phyloP scores from a whole-genome alignment of 768 basidiomycete species.

The Lactarius sanguifluus region DNA sequence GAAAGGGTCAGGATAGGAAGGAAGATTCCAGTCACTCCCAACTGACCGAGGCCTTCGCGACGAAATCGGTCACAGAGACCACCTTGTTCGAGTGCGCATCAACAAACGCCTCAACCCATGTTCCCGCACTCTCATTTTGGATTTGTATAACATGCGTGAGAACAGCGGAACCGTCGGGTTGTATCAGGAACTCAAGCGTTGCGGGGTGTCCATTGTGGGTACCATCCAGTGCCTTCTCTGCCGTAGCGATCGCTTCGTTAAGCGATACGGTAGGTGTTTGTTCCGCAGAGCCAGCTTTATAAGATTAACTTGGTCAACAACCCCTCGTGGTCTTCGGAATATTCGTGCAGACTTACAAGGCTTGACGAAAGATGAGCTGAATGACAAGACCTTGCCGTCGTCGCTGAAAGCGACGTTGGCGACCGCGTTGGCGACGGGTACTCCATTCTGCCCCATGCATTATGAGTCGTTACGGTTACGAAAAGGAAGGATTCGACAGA shows the following conservation, averaged over 20 bases:
- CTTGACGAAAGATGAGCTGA: constrained; percentile 49
- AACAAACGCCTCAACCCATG: constrained; percentile 59
- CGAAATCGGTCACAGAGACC: constrained; percentile 53
- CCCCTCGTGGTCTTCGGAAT: not conserved
- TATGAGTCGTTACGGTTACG: not conserved
- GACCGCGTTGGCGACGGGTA: constrained; percentile 43
- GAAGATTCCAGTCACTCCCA: not conserved
- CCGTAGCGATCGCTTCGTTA: constrained; percentile 39
- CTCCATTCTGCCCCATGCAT: constrained; percentile 34
- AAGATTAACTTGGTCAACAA: not conserved
- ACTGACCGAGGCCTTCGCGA: constrained; percentile 44
- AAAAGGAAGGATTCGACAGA: constrained; percentile 13
- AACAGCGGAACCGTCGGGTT: constrained; percentile 40
- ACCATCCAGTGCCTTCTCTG: constrained; percentile 41
- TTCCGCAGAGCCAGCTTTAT: constrained; percentile 30
- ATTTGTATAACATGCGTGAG: constrained; percentile 47
- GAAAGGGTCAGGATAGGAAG: not conserved
- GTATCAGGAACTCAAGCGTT: constrained; percentile 44
- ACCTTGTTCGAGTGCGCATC: constrained; percentile 56
- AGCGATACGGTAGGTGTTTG: constrained; percentile 41
- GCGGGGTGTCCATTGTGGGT: constrained; percentile 44
- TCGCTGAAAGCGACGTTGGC: constrained; percentile 47
- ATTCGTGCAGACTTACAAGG: constrained; percentile 37
- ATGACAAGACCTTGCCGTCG: constrained; percentile 43
- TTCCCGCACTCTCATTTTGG: constrained; percentile 42